These are phyloP conservation scores for Globisporangium megalacanthum DNA, from an alignment of 352 stramenopile species.

Conservation along the genomic window DNA sequence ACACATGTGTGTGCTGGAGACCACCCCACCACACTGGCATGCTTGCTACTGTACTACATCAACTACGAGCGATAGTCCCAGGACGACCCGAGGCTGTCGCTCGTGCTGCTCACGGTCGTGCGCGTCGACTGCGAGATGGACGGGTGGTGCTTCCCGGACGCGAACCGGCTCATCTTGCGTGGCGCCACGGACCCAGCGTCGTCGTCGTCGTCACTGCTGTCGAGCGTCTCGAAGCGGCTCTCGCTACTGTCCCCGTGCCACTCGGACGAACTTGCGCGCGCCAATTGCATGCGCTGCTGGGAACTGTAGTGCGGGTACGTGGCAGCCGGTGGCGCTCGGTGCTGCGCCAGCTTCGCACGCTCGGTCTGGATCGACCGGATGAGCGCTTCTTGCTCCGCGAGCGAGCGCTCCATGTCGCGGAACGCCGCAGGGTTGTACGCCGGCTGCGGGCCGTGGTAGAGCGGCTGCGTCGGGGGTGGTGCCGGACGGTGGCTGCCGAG, in stretches of 20 bases:
- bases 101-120: conserved; percentile 17
- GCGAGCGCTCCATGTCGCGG: conserved; percentile 45
- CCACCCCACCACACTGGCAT: too few relatives aligned
- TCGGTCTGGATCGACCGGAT: conserved; percentile 37
- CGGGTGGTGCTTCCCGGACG: not conserved
- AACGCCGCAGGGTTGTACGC: conserved; percentile 23
- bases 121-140: conserved; percentile 9
- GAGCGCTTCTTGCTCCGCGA: conserved; percentile 44
- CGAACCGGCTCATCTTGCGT: not conserved
- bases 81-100: conserved; percentile 10
- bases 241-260: conserved; percentile 3
- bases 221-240: conserved; percentile 9
- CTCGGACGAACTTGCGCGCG: conserved; percentile 4
- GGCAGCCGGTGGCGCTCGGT: not conserved
- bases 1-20: too few relatives aligned
- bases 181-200: not conserved
- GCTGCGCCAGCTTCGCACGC: conserved; percentile 14
- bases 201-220: conserved; percentile 12
- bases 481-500: conserved; percentile 1
- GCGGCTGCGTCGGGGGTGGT: conserved; percentile 2
- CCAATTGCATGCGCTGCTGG: not conserved
- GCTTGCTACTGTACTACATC: too few relatives aligned
- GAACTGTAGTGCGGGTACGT: conserved; percentile 8
- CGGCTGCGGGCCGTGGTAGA: conserved; percentile 10
- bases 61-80: conserved; percentile 11